phyloP scores from a whole-genome alignment of 768 basidiomycete genomes.

The Phaeotremella skinneri region DNA sequence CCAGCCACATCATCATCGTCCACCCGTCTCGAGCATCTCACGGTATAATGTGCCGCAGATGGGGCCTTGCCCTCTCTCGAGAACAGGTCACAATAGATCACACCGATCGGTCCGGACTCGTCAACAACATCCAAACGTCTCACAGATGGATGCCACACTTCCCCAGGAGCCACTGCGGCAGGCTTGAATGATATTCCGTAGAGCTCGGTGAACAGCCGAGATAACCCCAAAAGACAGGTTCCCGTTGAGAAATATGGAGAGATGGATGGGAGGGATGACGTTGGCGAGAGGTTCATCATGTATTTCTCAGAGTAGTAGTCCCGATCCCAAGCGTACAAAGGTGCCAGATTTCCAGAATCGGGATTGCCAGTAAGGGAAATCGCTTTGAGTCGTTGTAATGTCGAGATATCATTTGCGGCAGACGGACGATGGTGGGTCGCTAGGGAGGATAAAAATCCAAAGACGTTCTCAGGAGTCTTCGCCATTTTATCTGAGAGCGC shows the following conservation, averaged over 20 bases:
- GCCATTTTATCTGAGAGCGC: conserved; percentile 95
- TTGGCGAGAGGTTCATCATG: conserved; percentile 52
- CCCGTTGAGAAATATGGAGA: conserved; percentile 71
- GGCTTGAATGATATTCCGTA: conserved; percentile 80
- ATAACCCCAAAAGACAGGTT: conserved; percentile 88
- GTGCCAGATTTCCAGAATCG: conserved; percentile 49
- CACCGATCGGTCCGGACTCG: conserved; percentile 83
- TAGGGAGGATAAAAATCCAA: conserved; percentile 76
- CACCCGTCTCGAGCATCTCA: conserved; percentile 84
- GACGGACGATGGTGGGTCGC: conserved; percentile 75
- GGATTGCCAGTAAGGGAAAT: conserved; percentile 58
- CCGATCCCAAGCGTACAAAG: conserved; percentile 92
- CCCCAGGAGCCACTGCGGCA: conserved; percentile 65
- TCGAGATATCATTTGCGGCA: conserved; percentile 69
- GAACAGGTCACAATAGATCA: conserved; percentile 93
- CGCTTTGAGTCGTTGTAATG: conserved; percentile 66
- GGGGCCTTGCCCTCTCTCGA: conserved; percentile 76
- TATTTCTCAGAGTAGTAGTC: conserved; percentile 72
- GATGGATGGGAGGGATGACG: conserved; percentile 57
- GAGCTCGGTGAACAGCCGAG: conserved; percentile 75
- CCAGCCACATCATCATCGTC: conserved; percentile 81
- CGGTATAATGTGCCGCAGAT: conserved; percentile 96
- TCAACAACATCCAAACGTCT: conserved; percentile 91
- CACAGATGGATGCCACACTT: conserved; percentile 85
- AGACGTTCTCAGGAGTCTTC: conserved; percentile 86